Base-by-base conservation (phyloP, 352 stramenopile species). In the Pythium periplocum region DNA sequence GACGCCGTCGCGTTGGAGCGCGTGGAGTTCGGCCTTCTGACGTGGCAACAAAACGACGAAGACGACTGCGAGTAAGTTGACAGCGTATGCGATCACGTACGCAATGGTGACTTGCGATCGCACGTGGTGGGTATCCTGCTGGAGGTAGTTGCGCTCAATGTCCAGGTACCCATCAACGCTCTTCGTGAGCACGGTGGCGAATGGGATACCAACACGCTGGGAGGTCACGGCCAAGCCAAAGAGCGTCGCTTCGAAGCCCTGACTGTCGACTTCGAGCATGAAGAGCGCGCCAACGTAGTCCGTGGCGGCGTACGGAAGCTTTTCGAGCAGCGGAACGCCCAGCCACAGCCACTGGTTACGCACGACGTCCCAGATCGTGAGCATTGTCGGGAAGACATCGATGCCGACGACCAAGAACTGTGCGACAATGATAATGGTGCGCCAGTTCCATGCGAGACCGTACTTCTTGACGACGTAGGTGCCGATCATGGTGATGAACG, bases 301-400 rank as follows among this genome's bases (percentile, higher is more conserved):
- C 7, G 62, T 63, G 32, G 80, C 73, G 34, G 59, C 69, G 56
- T 71, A 73, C 8, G 73, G 74, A 36, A 87, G 61, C 11, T 73
- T 61, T 42, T 79, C 69, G 5, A 83, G 61, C 37, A 87, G 48
- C n/a, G 76, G 71, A 30, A 81, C 62, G 17, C 76, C 76, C 12
- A 83, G 49, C 71, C 69, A 87, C 58, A 87, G 83, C 74, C 76
- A 87, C 37, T 87, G 76, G 48, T 69, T 82, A n/a, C 75, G 71
- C 36, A 80, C 71, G 6, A 87, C 74, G 42, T 87, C 44, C 76
- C 76, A 87, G 60, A 85, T 81, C 10, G 76, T 87, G 45, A 83
- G 58, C 45, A 83, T 75, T 3, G 71, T 83, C 7, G 70, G 69
- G 33, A 82, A 55, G 1, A 57, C 50, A 49, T 87, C 76, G 31